These are phyloP conservation scores for Schizopora paradoxa DNA, from an alignment of 1,284 basidiomycete genomes.

Conservation along the genomic window DNA sequence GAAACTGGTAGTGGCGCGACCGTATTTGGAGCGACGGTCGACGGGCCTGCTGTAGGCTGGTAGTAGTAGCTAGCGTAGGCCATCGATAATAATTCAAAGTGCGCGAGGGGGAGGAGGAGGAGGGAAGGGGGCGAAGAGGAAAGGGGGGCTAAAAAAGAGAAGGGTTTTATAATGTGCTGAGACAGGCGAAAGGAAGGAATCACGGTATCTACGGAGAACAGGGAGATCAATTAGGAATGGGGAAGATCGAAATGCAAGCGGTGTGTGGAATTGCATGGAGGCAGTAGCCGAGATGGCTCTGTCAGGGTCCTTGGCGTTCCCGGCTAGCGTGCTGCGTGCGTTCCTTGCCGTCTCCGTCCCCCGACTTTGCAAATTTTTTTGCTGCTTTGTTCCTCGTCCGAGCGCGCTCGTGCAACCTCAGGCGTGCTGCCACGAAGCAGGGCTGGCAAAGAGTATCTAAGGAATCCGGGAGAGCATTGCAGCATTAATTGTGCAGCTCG, in stretches of 20 bases:
- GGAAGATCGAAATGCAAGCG: too few relatives aligned
- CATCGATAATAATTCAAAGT: too few relatives aligned
- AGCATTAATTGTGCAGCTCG: too few relatives aligned
- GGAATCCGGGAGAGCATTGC: too few relatives aligned
- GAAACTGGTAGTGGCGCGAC: neutral
- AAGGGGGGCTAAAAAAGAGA: neutral
- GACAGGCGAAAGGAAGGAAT: slow-evolving; percentile 5
- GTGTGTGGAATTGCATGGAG: neutral
- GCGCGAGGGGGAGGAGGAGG: too few relatives aligned
- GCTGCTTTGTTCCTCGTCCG: too few relatives aligned
- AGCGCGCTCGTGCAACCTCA: too few relatives aligned
- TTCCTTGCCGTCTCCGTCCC: neutral
- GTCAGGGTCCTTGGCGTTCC: neutral
- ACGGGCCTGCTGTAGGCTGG: neutral
- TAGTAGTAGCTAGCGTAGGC: neutral
- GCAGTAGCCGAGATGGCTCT: neutral
- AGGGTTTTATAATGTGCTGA: slow-evolving; percentile 1
- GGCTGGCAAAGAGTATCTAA: too few relatives aligned
- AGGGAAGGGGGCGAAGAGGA: neutral
- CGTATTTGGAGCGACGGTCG: neutral
- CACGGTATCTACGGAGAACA: neutral
- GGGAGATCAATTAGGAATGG: slow-evolving; percentile 1
- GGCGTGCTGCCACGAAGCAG: too few relatives aligned
- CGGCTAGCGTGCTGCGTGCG: neutral
- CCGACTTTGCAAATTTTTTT: too few relatives aligned